phyloP scores from a whole-genome alignment of 2,329 filamentous ascomycete species.

The Teratosphaeria gauchensis region DNA sequence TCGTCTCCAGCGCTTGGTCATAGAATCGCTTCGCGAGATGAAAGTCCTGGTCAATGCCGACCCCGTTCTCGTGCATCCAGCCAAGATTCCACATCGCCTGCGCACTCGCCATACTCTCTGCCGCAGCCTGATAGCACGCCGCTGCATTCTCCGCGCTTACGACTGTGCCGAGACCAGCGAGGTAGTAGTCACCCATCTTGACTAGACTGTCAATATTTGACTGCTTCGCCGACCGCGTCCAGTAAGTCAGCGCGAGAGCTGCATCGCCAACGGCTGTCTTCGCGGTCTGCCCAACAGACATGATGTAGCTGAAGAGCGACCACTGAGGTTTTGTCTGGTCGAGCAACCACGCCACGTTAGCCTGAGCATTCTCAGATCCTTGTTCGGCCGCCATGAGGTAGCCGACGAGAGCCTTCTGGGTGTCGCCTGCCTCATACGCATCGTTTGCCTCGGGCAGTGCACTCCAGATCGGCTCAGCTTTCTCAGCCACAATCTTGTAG shows the following conservation, averaged over 20 bases:
- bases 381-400: conserved; percentile 87
- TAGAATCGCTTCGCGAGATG: conserved; percentile 96
- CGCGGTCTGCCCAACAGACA: conserved; percentile 12
- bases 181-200: conserved; percentile 98
- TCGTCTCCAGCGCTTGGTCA: conserved; percentile 82
- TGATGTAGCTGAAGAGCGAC: conserved; percentile 13
- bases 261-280: conserved; percentile 46
- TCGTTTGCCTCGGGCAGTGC: conserved; percentile 75
- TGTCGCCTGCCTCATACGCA: conserved; percentile 69
- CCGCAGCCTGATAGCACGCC: conserved; percentile 83
- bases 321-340: conserved; percentile 48
- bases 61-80: conserved; percentile 98
- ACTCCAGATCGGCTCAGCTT: conserved; percentile 77
- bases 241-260: conserved; percentile 73
- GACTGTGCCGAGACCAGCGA: conserved; percentile 59
- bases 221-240: conserved; percentile 89
- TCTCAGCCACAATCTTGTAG: conserved; percentile 82
- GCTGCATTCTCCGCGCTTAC: conserved; percentile 75
- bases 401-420: conserved; percentile 67
- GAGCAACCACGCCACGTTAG: conserved; percentile 79
- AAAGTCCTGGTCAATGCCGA: conserved; percentile 88
- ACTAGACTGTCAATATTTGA: conserved; percentile 87
- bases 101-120: conserved; percentile 82
- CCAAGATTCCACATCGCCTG: conserved; percentile 96
- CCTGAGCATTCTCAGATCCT: conserved; percentile 80